Evolutionary conservation across 2,329 filamentous ascomycete species (phyloP), one percentile per base, ranked within the genome.

Genomic region (Penicillium sp.): DNA sequence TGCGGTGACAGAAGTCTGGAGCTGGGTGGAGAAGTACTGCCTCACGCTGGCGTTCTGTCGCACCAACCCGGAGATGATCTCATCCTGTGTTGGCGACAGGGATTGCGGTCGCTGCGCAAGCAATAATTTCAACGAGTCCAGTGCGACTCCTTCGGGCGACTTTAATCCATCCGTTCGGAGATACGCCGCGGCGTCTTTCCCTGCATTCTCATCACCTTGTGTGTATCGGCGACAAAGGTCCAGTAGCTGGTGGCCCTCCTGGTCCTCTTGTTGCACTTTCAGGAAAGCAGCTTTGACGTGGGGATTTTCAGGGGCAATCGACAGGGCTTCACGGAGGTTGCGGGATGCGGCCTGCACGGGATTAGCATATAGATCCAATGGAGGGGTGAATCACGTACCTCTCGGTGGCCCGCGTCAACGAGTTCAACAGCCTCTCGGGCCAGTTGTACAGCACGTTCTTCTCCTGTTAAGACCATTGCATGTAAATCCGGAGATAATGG

Each of bases 301-400:
- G 11, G 70, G 60, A 54, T 78, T 75, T 27, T 79, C 72, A 34
- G 77, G 75, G 22, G 75, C 77, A 31, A 81, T 67, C 27, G 75
- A 72, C 44, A 77, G 71, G n/a, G 78, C 78, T 70, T 80, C 77
- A 66, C 77, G 74, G 51, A 81, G 70, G 60, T 77, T 79, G 58
- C 76, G 68, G 40, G 76, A 77, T 36, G 77, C 77, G 53, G 76
- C 73, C 78, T 80, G 54, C 49, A 9, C 53, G 47, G 32, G 32
- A 11, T 18, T 4, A 52, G 22, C 11, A 36, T 49, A 43, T 40
- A 38, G 9, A 27, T 10, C 5, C 16, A 21, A 29, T 34, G 13
- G 14, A 27, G 32, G 31, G 14, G 21, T 24, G 38, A 36, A 52
- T 49, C 43, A 62, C 69, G 43, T 70, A 79, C 77, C 71, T 78